Conservation (phyloP, 2,329 filamentous ascomycete genomes). For the Talaromyces sp. region DNA sequence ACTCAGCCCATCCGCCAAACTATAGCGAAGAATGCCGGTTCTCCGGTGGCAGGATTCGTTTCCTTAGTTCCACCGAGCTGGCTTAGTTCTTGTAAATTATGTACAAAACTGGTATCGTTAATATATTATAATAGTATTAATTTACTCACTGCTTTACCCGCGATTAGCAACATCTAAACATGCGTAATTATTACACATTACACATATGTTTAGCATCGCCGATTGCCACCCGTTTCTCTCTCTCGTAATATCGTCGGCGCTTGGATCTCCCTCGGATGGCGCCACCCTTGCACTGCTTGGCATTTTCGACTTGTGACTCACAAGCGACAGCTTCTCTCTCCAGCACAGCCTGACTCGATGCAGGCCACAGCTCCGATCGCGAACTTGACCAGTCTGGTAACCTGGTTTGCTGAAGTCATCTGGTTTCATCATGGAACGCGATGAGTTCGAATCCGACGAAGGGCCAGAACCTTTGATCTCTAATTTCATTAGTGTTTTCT, state of each 20-base stretch:
- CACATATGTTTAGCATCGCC: too few relatives aligned
- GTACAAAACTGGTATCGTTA: background rate
- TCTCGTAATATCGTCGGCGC: background rate
- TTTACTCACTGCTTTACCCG: too few relatives aligned
- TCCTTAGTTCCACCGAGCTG: background rate
- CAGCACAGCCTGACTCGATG: background rate
- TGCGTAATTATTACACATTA: too few relatives aligned
- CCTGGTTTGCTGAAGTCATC: background rate
- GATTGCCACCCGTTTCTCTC: too few relatives aligned
- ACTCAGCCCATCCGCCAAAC: background rate
- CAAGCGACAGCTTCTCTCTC: background rate
- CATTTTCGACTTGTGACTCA: background rate
- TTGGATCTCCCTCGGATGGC: background rate
- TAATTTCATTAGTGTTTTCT: too few relatives aligned
- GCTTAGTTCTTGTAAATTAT: background rate
- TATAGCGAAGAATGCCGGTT: background rate
- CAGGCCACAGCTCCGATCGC: background rate
- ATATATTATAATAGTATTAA: too few relatives aligned
- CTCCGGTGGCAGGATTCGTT: background rate
- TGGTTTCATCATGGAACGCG: background rate
- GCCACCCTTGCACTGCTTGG: background rate
- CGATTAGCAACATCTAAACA: too few relatives aligned
- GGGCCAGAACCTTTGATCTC: background rate
- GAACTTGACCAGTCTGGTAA: background rate
- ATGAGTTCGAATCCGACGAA: background rate